These are phyloP conservation scores for Trichocladium uniseriatum DNA, from an alignment of 495 filamentous ascomycete species.

Conservation along the genomic window DNA sequence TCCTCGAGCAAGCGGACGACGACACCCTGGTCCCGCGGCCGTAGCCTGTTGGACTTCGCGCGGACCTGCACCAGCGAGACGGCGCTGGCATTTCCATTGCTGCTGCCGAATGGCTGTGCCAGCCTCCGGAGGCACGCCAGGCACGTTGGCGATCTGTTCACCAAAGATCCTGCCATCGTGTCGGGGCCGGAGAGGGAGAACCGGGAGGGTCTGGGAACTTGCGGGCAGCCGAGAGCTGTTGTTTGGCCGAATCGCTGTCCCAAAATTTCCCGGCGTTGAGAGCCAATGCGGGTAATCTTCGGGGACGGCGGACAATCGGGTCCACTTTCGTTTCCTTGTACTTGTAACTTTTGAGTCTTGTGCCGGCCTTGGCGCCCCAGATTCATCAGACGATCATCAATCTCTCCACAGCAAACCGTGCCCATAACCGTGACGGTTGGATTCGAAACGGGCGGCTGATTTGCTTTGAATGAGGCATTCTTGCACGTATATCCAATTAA, in stretches of 20 bases:
- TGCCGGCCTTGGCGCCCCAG: too few relatives aligned
- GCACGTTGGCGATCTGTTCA: slow-evolving; percentile 22
- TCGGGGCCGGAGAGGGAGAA: background rate
- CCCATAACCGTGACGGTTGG: too few relatives aligned
- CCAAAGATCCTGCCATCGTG: slow-evolving; percentile 14
- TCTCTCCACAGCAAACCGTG: too few relatives aligned
- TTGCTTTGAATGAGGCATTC: too few relatives aligned
- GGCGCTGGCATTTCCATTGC: slow-evolving; percentile 5
- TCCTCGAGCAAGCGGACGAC: slow-evolving; percentile 52
- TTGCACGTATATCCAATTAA: too few relatives aligned
- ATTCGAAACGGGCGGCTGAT: too few relatives aligned
- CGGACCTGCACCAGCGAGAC: slow-evolving; percentile 19
- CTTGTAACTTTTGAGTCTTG: too few relatives aligned
- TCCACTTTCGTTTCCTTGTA: too few relatives aligned
- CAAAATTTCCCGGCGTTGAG: slow-evolving; percentile 4
- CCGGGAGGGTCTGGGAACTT: background rate
- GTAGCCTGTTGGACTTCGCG: slow-evolving; percentile 19
- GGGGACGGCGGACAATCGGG: too few relatives aligned
- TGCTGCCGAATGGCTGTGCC: slow-evolving; percentile 12
- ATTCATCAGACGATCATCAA: too few relatives aligned
- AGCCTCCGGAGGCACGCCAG: slow-evolving; percentile 24
- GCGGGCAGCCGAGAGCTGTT: background rate
- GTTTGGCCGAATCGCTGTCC: background rate
- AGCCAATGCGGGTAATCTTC: slow-evolving; percentile 6
- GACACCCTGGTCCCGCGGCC: slow-evolving; percentile 34